Conservation (phyloP, 2,329 filamentous ascomycete genomes). For the Mariannaea elegans region DNA sequence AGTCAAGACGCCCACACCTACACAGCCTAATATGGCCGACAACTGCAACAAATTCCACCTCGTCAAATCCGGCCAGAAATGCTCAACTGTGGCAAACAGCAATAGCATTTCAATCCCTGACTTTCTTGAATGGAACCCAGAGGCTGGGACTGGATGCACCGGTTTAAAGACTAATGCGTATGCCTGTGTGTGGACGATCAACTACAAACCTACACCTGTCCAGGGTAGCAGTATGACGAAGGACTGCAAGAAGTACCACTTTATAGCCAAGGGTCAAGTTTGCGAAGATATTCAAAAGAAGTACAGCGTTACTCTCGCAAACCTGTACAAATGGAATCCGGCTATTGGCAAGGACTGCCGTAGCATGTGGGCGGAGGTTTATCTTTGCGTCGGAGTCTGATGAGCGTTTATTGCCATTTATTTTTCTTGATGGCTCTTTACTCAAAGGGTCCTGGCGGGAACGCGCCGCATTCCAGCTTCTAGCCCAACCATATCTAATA, state of each 20-base stretch:
- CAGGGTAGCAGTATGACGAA: neutral
- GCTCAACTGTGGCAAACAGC: slow-evolving; percentile 32
- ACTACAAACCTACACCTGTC: neutral
- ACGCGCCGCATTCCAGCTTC: neutral
- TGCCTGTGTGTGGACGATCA: slow-evolving; percentile 25
- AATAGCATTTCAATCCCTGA: slow-evolving; percentile 34
- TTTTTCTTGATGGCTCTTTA: neutral
- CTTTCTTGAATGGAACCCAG: slow-evolving; percentile 37
- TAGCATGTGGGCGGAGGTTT: slow-evolving; percentile 9
- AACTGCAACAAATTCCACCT: slow-evolving; percentile 43
- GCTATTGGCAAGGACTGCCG: slow-evolving; percentile 18
- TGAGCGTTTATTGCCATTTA: neutral
- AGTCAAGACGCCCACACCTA: neutral
- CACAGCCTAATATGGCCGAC: slow-evolving; percentile 41
- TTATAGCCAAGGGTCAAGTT: neutral
- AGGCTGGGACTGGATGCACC: slow-evolving; percentile 23
- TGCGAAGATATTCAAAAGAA: neutral
- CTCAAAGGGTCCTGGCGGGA: neutral
- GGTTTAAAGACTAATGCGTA: slow-evolving; percentile 7
- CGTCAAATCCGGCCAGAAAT: slow-evolving; percentile 35
- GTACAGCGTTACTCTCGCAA: neutral
- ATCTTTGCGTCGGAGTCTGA: slow-evolving; percentile 4
- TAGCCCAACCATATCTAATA: neutral
- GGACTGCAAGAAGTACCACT: slow-evolving; percentile 6
- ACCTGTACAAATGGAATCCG: slow-evolving; percentile 34